Base-by-base conservation (phyloP, 805 yeast genomes). In the Candida sphagnicola region DNA sequence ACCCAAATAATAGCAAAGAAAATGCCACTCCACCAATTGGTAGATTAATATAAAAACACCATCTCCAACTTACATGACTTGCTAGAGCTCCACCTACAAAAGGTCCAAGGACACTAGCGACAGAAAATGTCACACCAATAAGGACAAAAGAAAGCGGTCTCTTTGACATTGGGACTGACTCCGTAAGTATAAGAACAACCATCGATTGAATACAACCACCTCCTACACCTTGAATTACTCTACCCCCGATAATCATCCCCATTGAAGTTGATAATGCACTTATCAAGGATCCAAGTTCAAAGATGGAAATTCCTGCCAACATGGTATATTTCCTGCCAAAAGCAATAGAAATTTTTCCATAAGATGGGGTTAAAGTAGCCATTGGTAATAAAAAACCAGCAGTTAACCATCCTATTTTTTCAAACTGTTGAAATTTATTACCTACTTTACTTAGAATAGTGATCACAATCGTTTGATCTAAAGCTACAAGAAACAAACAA, bases 21-120 rank as follows among this genome's bases (percentile, higher is more conserved):
- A 68, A 50, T 0, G 78, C 73, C 0, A 65, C 38, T 1, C 82
- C 87, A 13, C 85, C 85, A 25, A 81, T 57, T 2, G 88, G 86
- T 26, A 84, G 55, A 55, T 82, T 83, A 45, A 84, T 67, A 58
- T 77, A 84, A 53, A 82, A 84, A 49, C 86, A 78, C 87, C 89
- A 82, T 50, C 89, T 66, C 89, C 89, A 83, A n/a, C 76, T 61
- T 4, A 70, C 77, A 37, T 72, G 61, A 2, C 75, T 59, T 1
- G 85, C 70, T 40, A 83, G 74, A 0, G 78, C 80, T 21, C 88
- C 88, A 11, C 87, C 88, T 17, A 82, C 52, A 28, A 80, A 61
- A 0, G 89, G 88, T 1, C 88, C 88, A 16, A 69, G 46, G 6
- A 76, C 78, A 6, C 75, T 66, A 0, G 82, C 73, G 2, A 74